A percentile compares a stretch with the other conserved stretches of the same genome.
Conservation (phyloP, 106 monocot genomes). For the Alisma plantagoaquatica region DNA sequence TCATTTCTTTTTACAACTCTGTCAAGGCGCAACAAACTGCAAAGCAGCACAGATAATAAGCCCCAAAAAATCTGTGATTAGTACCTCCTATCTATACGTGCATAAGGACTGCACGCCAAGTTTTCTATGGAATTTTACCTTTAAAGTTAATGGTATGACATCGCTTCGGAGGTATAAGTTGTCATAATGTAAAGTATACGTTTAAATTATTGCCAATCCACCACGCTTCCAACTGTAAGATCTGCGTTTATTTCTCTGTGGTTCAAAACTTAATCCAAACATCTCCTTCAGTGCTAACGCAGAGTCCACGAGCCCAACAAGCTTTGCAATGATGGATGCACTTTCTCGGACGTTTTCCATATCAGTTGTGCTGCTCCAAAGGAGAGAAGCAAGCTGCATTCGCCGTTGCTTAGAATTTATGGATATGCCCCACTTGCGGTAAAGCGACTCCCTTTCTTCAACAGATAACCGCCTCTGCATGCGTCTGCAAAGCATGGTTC, state of each 20-base stretch:
- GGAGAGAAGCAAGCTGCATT: constrained; percentile 45
- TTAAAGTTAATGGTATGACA: too few species aligned
- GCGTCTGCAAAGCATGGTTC: constrained; percentile 61
- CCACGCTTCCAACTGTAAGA: constrained; percentile 55
- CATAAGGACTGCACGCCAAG: too few species aligned
- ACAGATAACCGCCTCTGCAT: constrained; percentile 48
- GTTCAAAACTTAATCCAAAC: constrained; percentile 78
- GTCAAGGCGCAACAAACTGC: too few species aligned
- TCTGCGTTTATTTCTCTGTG: constrained; percentile 36
- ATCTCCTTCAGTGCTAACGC: constrained; percentile 74
- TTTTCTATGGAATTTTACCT: too few species aligned
- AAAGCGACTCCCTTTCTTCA: constrained; percentile 63
- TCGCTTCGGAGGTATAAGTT: too few species aligned
- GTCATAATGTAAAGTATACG: too few species aligned
- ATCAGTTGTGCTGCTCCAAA: constrained; percentile 61
- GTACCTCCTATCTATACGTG: too few species aligned
- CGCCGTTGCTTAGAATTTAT: constrained; percentile 71
- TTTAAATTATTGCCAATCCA: too few species aligned
- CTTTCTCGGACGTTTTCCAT: constrained; percentile 77
- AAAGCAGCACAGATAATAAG: too few species aligned
- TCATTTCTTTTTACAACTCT: too few species aligned
- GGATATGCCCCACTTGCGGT: constrained; percentile 84
- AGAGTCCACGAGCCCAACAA: constrained; percentile 57
- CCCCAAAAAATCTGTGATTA: too few species aligned
- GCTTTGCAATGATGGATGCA: constrained; percentile 64